Evolutionary conservation across 148 eudicot genomes (phyloP), one percentile per base, ranked within the genome.

Genomic region (Vaccinium myrtillus): DNA sequence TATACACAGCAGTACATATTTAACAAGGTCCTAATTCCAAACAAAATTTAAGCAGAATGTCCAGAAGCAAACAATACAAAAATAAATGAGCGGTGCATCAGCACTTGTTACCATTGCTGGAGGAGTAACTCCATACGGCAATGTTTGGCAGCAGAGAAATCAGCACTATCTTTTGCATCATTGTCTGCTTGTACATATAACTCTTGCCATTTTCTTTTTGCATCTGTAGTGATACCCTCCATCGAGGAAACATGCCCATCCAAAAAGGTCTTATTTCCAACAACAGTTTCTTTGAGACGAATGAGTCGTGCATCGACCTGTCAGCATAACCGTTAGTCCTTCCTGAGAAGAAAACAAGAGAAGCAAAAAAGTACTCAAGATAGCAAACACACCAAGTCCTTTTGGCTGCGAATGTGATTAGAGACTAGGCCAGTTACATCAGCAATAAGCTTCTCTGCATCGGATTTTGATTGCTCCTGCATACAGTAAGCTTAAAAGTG

Each of bases 141-240:
- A 87, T 97, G 98, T 83, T 95, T 94, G 73, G 99, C 99, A 74
- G 99, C 99, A 84, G 98, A 93, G 85, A 90, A 95, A 87, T 90
- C 93, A 18, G 93, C 94, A 91, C 80, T 85, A 55, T 95, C 98
- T 82, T 87, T 93, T 13, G 91, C 89, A 85, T 84, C 89, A 82
- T 81, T 87, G 78, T 91, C 96, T 73, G 96, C 98, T 84, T 92
- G 94, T 79, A 65, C 55, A 76, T 91, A 92, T 81, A 90, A 95
- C 82, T 92, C 92, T 70, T 94, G 91, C 99, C 98, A 97, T 90
- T 97, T 97, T 86, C 99, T 88, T 87, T 97, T 97, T 32, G 98
- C 93, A 87, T 94, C 97, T 51, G 91, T 84, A 83, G 99, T 95
- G 55, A 97, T 89, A 19, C 92, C 89, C 65, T 90, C 94, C 87